Conservation (phyloP, 371 early-diverging fungal genomes). For the Apophysomyces ossiformis region DNA sequence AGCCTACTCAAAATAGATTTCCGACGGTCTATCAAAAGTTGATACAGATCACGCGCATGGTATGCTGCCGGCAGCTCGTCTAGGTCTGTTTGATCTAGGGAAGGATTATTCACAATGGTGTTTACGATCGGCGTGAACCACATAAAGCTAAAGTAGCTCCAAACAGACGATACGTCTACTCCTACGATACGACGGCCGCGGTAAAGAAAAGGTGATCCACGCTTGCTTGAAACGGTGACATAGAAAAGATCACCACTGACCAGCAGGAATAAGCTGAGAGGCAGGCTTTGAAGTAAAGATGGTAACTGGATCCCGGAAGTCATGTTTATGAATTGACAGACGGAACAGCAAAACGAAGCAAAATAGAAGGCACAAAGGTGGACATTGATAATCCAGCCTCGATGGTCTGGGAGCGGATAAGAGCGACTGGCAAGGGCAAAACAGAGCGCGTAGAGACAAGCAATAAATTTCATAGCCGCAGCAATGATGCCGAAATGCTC, state of each 20-base stretch:
- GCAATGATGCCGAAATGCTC: constrained; percentile 9
- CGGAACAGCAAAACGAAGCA: constrained; percentile 14
- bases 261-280: constrained; percentile 3
- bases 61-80: constrained; percentile 19
- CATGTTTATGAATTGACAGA: constrained; percentile 17
- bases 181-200: constrained; percentile 22
- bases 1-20: constrained; percentile 21
- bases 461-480: constrained; percentile 13
- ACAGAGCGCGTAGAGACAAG: constrained; percentile 27
- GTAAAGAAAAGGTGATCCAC: constrained; percentile 28
- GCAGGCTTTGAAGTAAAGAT: constrained; percentile 8
- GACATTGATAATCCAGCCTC: constrained; percentile 38
- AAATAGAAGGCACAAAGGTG: constrained; percentile 33
- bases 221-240: constrained; percentile 19
- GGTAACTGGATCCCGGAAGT: neutral
- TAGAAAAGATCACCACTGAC: constrained; percentile 19
- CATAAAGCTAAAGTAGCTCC: constrained; percentile 27
- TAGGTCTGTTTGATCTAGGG: constrained; percentile 17
- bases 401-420: constrained; percentile 22
- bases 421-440: constrained; percentile 23
- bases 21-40: constrained; percentile 19
- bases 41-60: constrained; percentile 27
- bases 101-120: constrained; percentile 5
- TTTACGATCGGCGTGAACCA: constrained; percentile 26
- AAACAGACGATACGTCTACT: constrained; percentile 32